A percentile compares a stretch with the other conserved stretches of the same genome.
Conservation (phyloP, 441 rosid species). For the Populus hybrid region DNA sequence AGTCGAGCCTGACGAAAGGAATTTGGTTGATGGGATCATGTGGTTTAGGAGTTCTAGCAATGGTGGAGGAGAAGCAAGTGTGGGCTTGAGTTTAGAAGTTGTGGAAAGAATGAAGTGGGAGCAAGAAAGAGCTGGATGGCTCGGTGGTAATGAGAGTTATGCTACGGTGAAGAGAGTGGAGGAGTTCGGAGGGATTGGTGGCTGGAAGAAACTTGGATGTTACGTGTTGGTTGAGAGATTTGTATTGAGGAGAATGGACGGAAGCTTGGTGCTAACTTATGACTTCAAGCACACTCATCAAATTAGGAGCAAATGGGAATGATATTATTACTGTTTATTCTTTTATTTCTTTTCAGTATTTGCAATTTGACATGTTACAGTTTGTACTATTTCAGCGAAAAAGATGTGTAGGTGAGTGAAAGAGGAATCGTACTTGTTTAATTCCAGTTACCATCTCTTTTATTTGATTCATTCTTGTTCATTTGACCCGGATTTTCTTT, state of each 20-base stretch:
- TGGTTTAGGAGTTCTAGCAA: constrained; percentile 25
- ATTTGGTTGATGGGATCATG: constrained; percentile 30
- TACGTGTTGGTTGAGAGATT: constrained; percentile 41
- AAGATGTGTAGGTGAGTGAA: not conserved
- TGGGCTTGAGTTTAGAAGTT: constrained; percentile 39
- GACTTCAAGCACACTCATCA: constrained; percentile 36
- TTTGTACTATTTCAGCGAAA: not conserved
- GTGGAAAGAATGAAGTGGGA: constrained; percentile 39
- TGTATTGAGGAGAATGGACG: constrained; percentile 42
- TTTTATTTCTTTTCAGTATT: not conserved
- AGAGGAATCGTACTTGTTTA: not conserved
- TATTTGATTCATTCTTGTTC: not conserved
- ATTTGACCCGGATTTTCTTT: not conserved
- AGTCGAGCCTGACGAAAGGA: not conserved
- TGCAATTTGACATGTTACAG: not conserved
- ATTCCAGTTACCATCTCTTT: not conserved
- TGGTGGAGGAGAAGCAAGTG: constrained; percentile 19
- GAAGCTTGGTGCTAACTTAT: constrained; percentile 26
- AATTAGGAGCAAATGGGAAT: constrained; percentile 35
- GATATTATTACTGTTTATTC: not conserved
- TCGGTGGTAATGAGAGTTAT: constrained; percentile 1
- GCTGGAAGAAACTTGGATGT: constrained; percentile 34
- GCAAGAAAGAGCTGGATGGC: too few species aligned
- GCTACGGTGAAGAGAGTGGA: constrained; percentile 26
- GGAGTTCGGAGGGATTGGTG: constrained; percentile 18